phyloP scores from a whole-genome alignment of 306 rosid genomes.

The Begonia masoniana region DNA sequence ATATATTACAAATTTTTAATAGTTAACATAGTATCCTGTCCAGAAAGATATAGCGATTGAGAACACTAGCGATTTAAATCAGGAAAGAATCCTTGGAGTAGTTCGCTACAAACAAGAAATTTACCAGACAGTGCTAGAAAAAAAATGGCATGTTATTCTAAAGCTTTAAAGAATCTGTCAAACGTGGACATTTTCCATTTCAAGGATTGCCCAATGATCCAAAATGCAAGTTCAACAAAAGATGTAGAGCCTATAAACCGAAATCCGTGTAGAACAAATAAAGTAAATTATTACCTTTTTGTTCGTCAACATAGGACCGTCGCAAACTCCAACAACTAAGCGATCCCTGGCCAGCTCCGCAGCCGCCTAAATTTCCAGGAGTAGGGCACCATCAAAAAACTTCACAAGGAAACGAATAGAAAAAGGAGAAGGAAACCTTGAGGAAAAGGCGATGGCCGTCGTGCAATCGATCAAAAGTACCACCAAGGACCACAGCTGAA shows the following conservation, averaged over 20 bases:
- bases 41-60: too few species aligned
- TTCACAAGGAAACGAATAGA: background rate
- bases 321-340: conserved; percentile 70
- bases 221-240: background rate
- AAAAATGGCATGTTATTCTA: too few species aligned
- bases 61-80: too few species aligned
- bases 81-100: too few species aligned
- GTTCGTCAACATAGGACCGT: conserved; percentile 75
- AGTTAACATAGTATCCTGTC: too few species aligned
- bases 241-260: background rate
- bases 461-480: conserved; percentile 89
- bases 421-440: conserved; percentile 30
- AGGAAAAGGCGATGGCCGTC: conserved; percentile 89
- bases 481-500: conserved; percentile 70
- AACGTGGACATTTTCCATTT: too few species aligned
- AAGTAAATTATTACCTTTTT: conserved; percentile 37
- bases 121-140: too few species aligned
- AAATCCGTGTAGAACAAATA: background rate
- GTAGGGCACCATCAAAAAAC: background rate
- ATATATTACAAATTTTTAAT: too few species aligned
- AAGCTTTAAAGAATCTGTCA: too few species aligned
- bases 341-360: conserved; percentile 55
- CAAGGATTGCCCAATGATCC: background rate
- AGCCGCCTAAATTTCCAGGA: conserved; percentile 37
- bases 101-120: too few species aligned